Percentiles rank a stretch among this genome's conserved stretches.
Conservation (phyloP, 495 filamentous ascomycete genomes). For the Chlorociboria aeruginascens region DNA sequence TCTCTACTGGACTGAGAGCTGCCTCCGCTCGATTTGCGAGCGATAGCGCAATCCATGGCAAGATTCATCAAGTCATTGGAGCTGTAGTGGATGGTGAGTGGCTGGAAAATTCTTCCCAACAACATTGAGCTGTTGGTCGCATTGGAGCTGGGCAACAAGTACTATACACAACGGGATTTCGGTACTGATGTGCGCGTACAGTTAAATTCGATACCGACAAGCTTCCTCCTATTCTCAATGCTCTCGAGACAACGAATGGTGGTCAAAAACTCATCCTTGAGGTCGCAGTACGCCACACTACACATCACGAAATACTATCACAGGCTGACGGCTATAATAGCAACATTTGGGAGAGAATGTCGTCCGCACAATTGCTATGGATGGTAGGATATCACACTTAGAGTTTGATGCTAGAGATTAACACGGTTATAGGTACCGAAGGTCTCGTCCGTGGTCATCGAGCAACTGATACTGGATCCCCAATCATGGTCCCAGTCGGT, state of each 20-base stretch:
- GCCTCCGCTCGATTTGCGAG: slow-evolving; percentile 59
- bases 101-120: slow-evolving; percentile 14
- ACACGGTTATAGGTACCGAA: slow-evolving; percentile 67
- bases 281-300: slow-evolving; percentile 67
- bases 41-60: slow-evolving; percentile 53
- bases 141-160: slow-evolving; percentile 8
- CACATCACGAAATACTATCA: slow-evolving; percentile 7
- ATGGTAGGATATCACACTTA: slow-evolving; percentile 55
- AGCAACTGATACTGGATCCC: slow-evolving; percentile 79
- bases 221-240: slow-evolving; percentile 96
- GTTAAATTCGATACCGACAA: slow-evolving; percentile 90
- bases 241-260: slow-evolving; percentile 79
- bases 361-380: slow-evolving; percentile 99
- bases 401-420: slow-evolving; percentile 10
- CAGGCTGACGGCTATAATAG: slow-evolving; percentile 42
- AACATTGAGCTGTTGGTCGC: slow-evolving; percentile 9
- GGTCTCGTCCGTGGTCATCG: slow-evolving; percentile 87
- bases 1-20: slow-evolving; percentile 46
- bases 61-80: slow-evolving; percentile 75
- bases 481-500: slow-evolving; percentile 97
- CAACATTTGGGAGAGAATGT: slow-evolving; percentile 99
- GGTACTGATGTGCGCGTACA: slow-evolving; percentile 20
- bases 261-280: slow-evolving; percentile 93
- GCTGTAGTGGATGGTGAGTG: slow-evolving; percentile 65
- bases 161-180: neutral